Evolutionary conservation across 2,329 filamentous ascomycete species (phyloP), one percentile per base, ranked within the genome.

Genomic region (Penicillium corylophilum): DNA sequence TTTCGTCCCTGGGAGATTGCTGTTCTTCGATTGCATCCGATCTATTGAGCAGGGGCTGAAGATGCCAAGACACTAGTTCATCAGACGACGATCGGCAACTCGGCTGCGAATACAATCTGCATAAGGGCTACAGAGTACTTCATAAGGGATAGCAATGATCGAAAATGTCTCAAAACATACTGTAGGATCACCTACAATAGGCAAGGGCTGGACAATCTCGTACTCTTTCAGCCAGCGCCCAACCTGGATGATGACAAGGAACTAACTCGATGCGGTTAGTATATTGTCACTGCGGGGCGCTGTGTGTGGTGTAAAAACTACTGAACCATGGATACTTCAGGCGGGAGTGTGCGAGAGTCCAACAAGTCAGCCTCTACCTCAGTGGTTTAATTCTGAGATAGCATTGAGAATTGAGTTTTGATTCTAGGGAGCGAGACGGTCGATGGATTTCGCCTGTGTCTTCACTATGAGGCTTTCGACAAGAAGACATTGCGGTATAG

Each of bases 41-140:
- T 38, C 35, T 38, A 20, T 20, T 38, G 16, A 38, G 35, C 31
- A 35, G 22, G 8, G 24, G 26, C 26, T 35, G 26, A 22, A 24
- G 36, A 44, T 53, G 53, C 48, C 53, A 45, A 41, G 40, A 35
- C n/a, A 31, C 40, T 53, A 47, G 47, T 46, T 45, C 44, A 36
- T 53, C 9, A 9, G 36, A 24, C n/a, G 20, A 8, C 20, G 35
- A 20, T 20, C 16, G 18, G 10, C 35, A 38, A 20, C 18, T 20
- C 35, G 7, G 18, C 16, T 38, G 16, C 2, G 35, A 20, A 20
- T 38, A n/a, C n/a, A n/a, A n/a, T 2, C 31, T 33, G 13, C 29
- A 33, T 33, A 16, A 33, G 15, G 16, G 31, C 31, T 33, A 33
- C n/a, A n/a, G n/a, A n/a, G n/a, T n/a, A n/a, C n/a, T 31, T n/a